Conservation (phyloP, 179 eudicot genomes). For the Vitellaria paradoxa region DNA sequence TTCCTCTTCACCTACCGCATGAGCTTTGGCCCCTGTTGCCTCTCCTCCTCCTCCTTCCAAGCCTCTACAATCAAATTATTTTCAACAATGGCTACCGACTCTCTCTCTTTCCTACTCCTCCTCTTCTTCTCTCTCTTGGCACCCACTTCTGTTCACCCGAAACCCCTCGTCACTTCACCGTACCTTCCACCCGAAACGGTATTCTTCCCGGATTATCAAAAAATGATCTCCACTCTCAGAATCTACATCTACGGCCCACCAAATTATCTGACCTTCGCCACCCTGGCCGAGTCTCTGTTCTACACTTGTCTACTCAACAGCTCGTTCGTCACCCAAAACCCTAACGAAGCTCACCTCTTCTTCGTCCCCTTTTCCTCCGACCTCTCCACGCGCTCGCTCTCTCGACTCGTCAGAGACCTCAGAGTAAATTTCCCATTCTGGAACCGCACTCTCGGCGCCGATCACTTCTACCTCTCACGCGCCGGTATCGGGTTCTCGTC, state of each 20-base stretch:
- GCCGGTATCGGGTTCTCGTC: constrained; percentile 43
- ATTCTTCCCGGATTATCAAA: constrained; percentile 45
- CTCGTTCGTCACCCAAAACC: constrained; percentile 51
- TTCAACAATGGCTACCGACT: constrained; percentile 11
- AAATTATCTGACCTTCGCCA: constrained; percentile 21
- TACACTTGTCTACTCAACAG: constrained; percentile 47
- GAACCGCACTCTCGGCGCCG: constrained; percentile 85
- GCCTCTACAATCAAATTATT: too few relatives aligned
- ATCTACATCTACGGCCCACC: constrained; percentile 57
- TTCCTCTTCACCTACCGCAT: too few relatives aligned
- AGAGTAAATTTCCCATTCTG: constrained; percentile 56
- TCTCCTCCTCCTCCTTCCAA: too few relatives aligned
- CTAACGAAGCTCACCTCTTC: constrained; percentile 70
- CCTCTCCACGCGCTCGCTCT: constrained; percentile 50
- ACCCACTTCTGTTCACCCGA: constrained; percentile 12
- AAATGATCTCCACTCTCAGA: constrained; percentile 57
- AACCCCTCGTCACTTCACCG: constrained; percentile 24
- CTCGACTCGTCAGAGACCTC: constrained; percentile 43
- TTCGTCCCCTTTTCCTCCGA: constrained; percentile 54
- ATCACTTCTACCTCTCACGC: constrained; percentile 71
- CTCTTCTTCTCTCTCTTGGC: constrained; percentile 19
- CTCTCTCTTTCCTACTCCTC: constrained; percentile 25
- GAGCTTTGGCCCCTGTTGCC: too few relatives aligned
- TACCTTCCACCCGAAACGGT: constrained; percentile 49
- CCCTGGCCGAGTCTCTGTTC: constrained; percentile 46